phyloP scores from a whole-genome alignment of 129 eudicot species.

The Heracleum sosnowskyi region DNA sequence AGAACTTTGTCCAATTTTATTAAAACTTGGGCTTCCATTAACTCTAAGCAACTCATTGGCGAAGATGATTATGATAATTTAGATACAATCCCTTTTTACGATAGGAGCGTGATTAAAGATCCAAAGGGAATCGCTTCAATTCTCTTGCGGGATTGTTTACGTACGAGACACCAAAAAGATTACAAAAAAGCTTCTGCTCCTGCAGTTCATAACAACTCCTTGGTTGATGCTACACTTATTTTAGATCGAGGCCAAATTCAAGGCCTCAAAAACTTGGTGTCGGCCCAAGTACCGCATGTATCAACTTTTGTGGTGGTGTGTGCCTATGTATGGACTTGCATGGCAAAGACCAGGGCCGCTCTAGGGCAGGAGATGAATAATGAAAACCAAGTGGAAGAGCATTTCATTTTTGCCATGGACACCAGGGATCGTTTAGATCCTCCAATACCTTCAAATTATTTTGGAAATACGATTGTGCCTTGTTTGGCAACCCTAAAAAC shows the following conservation, averaged over 20 bases:
- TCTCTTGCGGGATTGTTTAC: not conserved
- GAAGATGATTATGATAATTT: not conserved
- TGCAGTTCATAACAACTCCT: not conserved
- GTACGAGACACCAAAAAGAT: no score
- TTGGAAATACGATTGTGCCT: constrained; percentile 13
- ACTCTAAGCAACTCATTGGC: not conserved
- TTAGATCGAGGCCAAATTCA: constrained; percentile 6
- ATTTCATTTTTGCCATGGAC: constrained; percentile 13
- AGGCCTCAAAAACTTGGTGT: not conserved
- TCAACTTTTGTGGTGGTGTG: constrained; percentile 17
- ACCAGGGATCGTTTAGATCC: constrained; percentile 11
- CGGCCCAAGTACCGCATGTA: not conserved
- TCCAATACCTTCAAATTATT: constrained; percentile 22
- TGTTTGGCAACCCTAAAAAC: not conserved
- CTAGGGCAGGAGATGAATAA: not conserved
- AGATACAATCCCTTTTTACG: constrained; percentile 9
- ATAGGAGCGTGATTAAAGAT: constrained; percentile 18
- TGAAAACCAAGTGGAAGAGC: not conserved
- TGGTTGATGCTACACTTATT: constrained; percentile 25
- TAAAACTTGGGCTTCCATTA: constrained; percentile 15
- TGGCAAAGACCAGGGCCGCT: not conserved
- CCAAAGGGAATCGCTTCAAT: constrained; percentile 5
- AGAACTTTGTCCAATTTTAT: constrained; percentile 15
- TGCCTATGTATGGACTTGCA: constrained; percentile 22
- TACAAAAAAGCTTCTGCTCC: no score